Evolutionary conservation across 1,284 basidiomycete species (phyloP).

Genomic region (Trametes versicolor): DNA sequence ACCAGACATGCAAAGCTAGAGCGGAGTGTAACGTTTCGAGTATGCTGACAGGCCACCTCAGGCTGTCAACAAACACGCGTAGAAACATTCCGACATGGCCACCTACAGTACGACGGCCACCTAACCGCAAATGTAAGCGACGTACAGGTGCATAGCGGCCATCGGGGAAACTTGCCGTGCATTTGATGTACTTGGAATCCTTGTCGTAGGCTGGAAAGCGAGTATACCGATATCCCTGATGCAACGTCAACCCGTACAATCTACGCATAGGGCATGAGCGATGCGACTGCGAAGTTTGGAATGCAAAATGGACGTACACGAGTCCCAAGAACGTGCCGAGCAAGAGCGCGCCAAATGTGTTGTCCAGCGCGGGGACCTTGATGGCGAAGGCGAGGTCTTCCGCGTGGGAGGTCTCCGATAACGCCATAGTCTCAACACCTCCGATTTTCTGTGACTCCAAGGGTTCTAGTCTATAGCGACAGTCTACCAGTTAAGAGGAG

Average conservation of each 20-base stretch:
- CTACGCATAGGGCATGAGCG: neutral
- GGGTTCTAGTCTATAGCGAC: neutral
- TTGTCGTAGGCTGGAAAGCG: constrained; percentile 9
- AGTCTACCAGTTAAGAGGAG: too few relatives aligned
- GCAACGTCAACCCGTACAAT: constrained; percentile 9
- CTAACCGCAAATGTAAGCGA: neutral
- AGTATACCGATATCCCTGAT: constrained; percentile 15
- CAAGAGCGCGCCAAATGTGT: constrained; percentile 12
- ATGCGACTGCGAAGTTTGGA: neutral
- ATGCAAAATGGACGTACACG: neutral
- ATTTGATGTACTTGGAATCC: constrained; percentile 6
- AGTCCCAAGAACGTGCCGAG: constrained; percentile 7
- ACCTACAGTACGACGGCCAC: constrained; percentile 4
- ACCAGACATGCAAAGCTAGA: constrained; percentile 11
- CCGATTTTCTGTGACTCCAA: too few relatives aligned
- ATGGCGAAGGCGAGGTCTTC: constrained; percentile 3
- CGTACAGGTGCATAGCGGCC: too few relatives aligned
- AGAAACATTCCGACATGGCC: neutral
- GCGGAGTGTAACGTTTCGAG: constrained; percentile 11
- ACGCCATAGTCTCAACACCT: neutral
- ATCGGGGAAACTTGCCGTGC: constrained; percentile 3
- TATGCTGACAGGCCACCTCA: neutral
- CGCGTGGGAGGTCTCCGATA: neutral
- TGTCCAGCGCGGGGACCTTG: constrained; percentile 18
- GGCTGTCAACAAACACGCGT: neutral